These are phyloP conservation scores for Dictyostelium brefeldianum DNA, from an alignment of 78 protist species.

Conservation along the genomic window DNA sequence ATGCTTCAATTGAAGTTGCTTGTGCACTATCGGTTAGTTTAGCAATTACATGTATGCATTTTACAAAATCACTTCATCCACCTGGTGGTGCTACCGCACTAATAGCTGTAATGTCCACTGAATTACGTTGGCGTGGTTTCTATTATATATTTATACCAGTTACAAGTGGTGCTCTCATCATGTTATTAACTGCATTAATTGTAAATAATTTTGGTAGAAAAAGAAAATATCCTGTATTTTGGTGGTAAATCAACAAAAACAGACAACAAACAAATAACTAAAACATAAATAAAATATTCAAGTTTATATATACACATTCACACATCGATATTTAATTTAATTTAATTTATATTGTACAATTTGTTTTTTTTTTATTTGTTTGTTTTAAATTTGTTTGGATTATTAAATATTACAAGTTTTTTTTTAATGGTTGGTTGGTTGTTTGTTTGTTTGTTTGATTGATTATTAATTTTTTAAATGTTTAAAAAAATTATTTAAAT, in stretches of 20 bases:
- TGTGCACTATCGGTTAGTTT: conserved; percentile 48
- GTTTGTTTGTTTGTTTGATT: too few relatives aligned
- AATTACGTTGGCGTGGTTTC: conserved; percentile 40
- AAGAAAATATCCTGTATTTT: conserved; percentile 61
- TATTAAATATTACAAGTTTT: too few relatives aligned
- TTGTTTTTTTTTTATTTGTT: too few relatives aligned
- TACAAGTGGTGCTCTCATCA: conserved; percentile 14
- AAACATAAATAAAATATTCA: too few relatives aligned
- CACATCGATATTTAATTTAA: too few relatives aligned
- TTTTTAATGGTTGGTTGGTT: too few relatives aligned
- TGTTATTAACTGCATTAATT: conserved; percentile 59
- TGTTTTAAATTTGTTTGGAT: too few relatives aligned
- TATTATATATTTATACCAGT: conserved; percentile 63
- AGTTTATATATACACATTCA: too few relatives aligned
- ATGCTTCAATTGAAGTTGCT: not conserved
- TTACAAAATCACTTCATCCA: conserved; percentile 78
- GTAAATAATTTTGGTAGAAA: conserved; percentile 65
- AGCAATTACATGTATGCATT: conserved; percentile 67
- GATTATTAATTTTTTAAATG: too few relatives aligned
- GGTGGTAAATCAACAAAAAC: not conserved
- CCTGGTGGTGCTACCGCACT: conserved; percentile 88
- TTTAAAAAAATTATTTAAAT: too few relatives aligned
- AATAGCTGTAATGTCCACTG: conserved; percentile 47
- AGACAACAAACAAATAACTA: too few relatives aligned
- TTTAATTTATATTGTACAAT: too few relatives aligned